Base-by-base conservation (phyloP, 352 stramenopile species). In the Globisporangium rhizosaccharum region DNA sequence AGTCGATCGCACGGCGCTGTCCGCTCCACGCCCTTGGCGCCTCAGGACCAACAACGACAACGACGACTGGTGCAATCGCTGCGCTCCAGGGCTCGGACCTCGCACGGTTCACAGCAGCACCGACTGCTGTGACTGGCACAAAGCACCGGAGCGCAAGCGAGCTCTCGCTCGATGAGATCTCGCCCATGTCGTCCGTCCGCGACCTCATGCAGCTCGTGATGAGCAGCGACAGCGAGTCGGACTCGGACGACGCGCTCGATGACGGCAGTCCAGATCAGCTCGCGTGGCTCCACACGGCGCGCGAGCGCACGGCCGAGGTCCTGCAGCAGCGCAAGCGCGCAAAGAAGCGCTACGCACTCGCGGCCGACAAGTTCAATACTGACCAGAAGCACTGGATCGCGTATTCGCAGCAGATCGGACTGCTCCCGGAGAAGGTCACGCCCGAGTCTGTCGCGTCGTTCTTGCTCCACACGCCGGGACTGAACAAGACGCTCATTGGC, bases 301-400 rank as follows among this genome's bases (percentile, higher is more conserved):
- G 85, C 30, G 87, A 96, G 51, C 73, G 84, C 37, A 96, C 86
- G 23, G 87, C 88, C 10, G 83, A 96, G 59, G 85, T 96, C 12
- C 65, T 97, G 23, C 90, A 96, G 63, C 82, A 97, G 65, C 80
- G 89, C 53, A 92, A 98, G 65, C 86, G 84, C n/a, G 79, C 90
- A 37, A 98, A 97, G 67, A 93, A 96, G 51, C 75, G 87, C 8
- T 85, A 98, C 17, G 79, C 75, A 0, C 81, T 97, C 41, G 88
- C 94, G 14, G 94, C 94, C 4, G 73, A 95, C 46, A 87, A 94
- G 50, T 99, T 99, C 72, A 99, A 99, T 71, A 84, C 84, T 15
- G 87, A 96, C 45, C 84, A 86, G 44, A 97, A 97, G 64, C 88
- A 93, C 48, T 97, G 92, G 91, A 78, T 97, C 62, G 79, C 80